Percentiles rank a stretch among this genome's conserved stretches.
These are phyloP conservation scores for Acacia acuminata DNA, from an alignment of 306 rosid species.

Conservation along the genomic window DNA sequence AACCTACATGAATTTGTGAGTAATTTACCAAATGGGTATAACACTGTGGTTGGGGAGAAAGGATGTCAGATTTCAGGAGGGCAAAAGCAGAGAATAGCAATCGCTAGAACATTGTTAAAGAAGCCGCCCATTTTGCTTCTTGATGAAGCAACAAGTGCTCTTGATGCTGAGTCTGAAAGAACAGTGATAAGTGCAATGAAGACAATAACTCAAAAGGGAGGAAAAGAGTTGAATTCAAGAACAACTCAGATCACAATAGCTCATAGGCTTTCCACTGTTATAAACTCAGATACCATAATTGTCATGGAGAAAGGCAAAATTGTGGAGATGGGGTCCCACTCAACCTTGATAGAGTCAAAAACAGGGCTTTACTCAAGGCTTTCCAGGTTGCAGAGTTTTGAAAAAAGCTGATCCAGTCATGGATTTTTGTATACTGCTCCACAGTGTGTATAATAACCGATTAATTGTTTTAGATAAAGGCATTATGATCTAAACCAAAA, in stretches of 20 bases:
- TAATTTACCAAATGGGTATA: slow-evolving; percentile 70
- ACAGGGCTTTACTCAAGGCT: slow-evolving; percentile 78
- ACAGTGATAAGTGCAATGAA: slow-evolving; percentile 62
- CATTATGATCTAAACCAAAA: not conserved
- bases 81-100: slow-evolving; percentile 92
- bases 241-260: slow-evolving; percentile 83
- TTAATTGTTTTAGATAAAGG: not conserved
- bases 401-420: slow-evolving; percentile 35
- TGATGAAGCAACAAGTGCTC: slow-evolving; percentile 96
- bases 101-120: slow-evolving; percentile 78
- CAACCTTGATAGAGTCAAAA: slow-evolving; percentile 51
- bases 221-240: slow-evolving; percentile 44
- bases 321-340: slow-evolving; percentile 75
- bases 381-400: slow-evolving; percentile 63
- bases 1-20: slow-evolving; percentile 76
- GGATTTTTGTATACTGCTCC: not conserved
- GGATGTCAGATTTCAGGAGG: slow-evolving; percentile 95
- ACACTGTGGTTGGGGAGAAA: slow-evolving; percentile 77
- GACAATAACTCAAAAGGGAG: slow-evolving; percentile 47
- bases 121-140: slow-evolving; percentile 74
- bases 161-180: slow-evolving; percentile 86
- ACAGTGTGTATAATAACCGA: not conserved
- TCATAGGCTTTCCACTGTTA: slow-evolving; percentile 78
- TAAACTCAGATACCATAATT: slow-evolving; percentile 68
- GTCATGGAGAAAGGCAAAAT: slow-evolving; percentile 79